These are phyloP conservation scores for Trichodelitschia bisporula DNA, from an alignment of 495 filamentous ascomycete species.

Conservation along the genomic window DNA sequence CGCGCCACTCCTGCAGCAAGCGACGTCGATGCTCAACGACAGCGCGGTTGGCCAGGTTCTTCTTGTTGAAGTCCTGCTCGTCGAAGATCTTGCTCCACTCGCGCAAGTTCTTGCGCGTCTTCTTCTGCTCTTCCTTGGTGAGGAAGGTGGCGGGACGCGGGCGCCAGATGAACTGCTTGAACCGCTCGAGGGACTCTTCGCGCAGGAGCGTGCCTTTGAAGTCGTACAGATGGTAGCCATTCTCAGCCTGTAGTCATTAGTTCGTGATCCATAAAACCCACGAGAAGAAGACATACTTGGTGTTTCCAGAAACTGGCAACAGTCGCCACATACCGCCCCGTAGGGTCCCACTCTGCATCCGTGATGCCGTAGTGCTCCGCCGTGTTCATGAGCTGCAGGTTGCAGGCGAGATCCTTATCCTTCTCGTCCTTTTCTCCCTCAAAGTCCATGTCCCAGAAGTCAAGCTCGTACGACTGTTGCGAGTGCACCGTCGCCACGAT, in stretches of 20 bases:
- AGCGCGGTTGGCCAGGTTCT: slow-evolving; percentile 74
- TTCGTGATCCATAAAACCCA: background rate
- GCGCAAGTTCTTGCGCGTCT: slow-evolving; percentile 90
- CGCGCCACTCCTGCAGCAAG: slow-evolving; percentile 69
- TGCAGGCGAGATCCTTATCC: slow-evolving; percentile 85
- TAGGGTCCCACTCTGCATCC: slow-evolving; percentile 94
- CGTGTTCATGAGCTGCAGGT: slow-evolving; percentile 76
- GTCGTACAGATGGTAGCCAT: slow-evolving; percentile 93
- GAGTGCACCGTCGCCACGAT: slow-evolving; percentile 80
- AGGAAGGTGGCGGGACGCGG: slow-evolving; percentile 76
- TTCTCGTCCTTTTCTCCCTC: slow-evolving; percentile 84
- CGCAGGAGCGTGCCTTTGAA: slow-evolving; percentile 76
- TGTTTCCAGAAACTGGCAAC: slow-evolving; percentile 92
- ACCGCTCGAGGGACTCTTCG: slow-evolving; percentile 83
- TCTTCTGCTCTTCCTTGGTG: slow-evolving; percentile 83
- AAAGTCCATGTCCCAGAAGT: slow-evolving; percentile 94
- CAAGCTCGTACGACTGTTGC: slow-evolving; percentile 76
- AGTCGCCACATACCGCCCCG: slow-evolving; percentile 76
- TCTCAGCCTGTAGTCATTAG: slow-evolving; percentile 55
- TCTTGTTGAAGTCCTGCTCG: slow-evolving; percentile 76
- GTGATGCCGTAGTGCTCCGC: slow-evolving; percentile 93
- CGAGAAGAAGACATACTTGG: slow-evolving; percentile 25
- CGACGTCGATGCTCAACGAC: slow-evolving; percentile 72
- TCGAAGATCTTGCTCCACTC: slow-evolving; percentile 92
- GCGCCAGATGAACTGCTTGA: slow-evolving; percentile 92